Evolutionary conservation across 208 protist genomes (phyloP).

Genomic region (Leishmania guyanensis): DNA sequence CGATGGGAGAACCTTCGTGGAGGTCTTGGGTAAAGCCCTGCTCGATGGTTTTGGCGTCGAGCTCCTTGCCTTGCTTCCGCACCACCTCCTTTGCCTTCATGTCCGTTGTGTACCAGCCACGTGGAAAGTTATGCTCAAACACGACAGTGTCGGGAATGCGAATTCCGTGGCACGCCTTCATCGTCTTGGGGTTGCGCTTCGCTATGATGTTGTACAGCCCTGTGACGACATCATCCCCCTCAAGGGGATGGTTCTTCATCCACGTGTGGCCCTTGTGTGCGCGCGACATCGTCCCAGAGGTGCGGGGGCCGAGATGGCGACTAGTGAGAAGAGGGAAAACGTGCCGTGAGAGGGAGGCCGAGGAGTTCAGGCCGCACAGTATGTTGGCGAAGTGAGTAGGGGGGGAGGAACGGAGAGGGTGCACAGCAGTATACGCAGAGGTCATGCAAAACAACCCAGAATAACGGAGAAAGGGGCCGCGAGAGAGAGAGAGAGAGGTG

Average conservation of each 20-base stretch:
- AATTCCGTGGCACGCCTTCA: constrained; percentile 81
- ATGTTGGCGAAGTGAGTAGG: not conserved
- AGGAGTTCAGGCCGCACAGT: not conserved
- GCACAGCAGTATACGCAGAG: not conserved
- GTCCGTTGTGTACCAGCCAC: constrained; percentile 89
- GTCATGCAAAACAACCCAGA: not conserved
- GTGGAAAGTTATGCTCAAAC: constrained; percentile 90
- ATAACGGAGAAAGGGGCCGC: too few species aligned
- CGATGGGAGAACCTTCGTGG: constrained; percentile 55
- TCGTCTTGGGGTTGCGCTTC: constrained; percentile 85
- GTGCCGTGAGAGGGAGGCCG: not conserved
- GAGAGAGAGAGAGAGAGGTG: not conserved
- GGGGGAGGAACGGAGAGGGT: not conserved
- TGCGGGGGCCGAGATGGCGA: not conserved
- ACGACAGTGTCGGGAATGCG: constrained; percentile 87
- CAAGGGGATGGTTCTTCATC: constrained; percentile 89
- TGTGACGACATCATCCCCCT: constrained; percentile 80
- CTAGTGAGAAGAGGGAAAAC: not conserved
- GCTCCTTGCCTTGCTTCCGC: constrained; percentile 85
- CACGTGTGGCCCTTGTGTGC: constrained; percentile 54
- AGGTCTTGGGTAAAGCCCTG: constrained; percentile 59
- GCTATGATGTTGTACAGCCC: constrained; percentile 83
- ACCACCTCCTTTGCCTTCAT: constrained; percentile 80
- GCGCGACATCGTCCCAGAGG: constrained; percentile 29
- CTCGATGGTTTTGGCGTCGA: constrained; percentile 85